Base-by-base conservation (phyloP, 73 alveolate genomes). In the Paramecium primaurelia region DNA sequence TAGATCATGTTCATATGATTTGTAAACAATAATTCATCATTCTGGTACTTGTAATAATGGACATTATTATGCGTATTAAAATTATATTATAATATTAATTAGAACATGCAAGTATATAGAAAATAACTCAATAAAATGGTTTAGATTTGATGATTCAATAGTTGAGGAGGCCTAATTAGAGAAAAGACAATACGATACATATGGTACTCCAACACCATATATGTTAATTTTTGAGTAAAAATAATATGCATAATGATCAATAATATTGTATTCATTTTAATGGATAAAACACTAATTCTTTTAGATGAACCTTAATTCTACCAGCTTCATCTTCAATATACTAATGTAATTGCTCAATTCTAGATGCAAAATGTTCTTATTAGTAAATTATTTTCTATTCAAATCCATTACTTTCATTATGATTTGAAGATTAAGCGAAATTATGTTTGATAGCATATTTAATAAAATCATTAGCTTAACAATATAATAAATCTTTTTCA, bases 381-480 rank as follows among this genome's bases (percentile, higher is more conserved):
- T 49, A 14, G n/a, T 32, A 80, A 3, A 12, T 28, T 45, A 80
- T 11, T 26, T 80, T 80, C 28, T 20, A 80, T 7, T 80, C 91
- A 73, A 73, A 73, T 6, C 75, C 91, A 42, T 40, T 45, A 32
- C 77, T 80, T 36, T 20, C 91, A 45, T 80, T 28, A 5, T 45
- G 71, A 40, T 80, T 40, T 18, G 20, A 18, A 8, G 20, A 25
- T 45, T 45, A 25, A 32, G 44, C 49, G 6, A 47, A 80, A 8
- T 80, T 34, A 6, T 80, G 22, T 49, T 80, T 80, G 6, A 80
- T 22, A 10, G 44, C 73, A 42, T 80, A 80, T 49, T 80, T 80
- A n/a, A 80, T 49, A 8, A 80, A 80, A 47, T 80, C 91, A 47
- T 80, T 80, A 9, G 91, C 71, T 16, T 80, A 26, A 80, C 91